Evolutionary conservation across 2,329 filamentous ascomycete genomes (phyloP).

Genomic region (Sporothrix curviconia): DNA sequence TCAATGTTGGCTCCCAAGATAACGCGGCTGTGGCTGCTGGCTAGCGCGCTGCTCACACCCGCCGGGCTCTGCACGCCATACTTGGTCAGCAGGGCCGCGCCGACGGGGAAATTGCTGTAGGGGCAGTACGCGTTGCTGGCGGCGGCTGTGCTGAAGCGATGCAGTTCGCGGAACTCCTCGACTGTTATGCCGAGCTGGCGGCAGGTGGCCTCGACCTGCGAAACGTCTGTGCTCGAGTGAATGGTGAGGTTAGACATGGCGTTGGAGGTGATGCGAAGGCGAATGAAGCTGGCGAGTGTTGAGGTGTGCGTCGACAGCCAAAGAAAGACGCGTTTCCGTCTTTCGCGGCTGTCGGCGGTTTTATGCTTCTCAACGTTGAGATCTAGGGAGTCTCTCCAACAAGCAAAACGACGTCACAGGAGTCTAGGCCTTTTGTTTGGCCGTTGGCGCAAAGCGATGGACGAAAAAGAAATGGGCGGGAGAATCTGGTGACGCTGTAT

Average conservation of each 20-base stretch:
- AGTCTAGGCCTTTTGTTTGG: not conserved
- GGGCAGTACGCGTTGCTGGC: slow-evolving; percentile 82
- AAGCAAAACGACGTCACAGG: not conserved
- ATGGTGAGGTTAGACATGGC: slow-evolving; percentile 20
- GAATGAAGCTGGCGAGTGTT: not conserved
- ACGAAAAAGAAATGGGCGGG: not conserved
- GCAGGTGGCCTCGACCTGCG: slow-evolving; percentile 29
- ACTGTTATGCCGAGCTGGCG: slow-evolving; percentile 45
- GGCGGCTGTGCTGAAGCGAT: slow-evolving; percentile 57
- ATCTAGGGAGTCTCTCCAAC: not conserved
- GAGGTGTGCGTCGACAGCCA: not conserved
- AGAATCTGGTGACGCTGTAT: not conserved
- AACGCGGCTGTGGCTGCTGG: slow-evolving; percentile 11
- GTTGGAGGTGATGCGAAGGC: not conserved
- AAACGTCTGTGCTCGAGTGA: slow-evolving; percentile 21
- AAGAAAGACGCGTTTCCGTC: not conserved
- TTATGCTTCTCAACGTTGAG: not conserved
- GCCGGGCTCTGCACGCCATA: slow-evolving; percentile 21
- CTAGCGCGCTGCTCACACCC: not conserved
- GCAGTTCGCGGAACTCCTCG: slow-evolving; percentile 59
- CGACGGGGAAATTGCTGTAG: slow-evolving; percentile 88
- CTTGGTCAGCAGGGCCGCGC: slow-evolving; percentile 64
- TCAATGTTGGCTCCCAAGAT: slow-evolving; percentile 83
- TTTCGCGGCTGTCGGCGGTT: not conserved
- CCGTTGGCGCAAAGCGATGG: not conserved